phyloP scores from a whole-genome alignment of 2,329 filamentous ascomycete species.

The Botrytis cinerea region DNA sequence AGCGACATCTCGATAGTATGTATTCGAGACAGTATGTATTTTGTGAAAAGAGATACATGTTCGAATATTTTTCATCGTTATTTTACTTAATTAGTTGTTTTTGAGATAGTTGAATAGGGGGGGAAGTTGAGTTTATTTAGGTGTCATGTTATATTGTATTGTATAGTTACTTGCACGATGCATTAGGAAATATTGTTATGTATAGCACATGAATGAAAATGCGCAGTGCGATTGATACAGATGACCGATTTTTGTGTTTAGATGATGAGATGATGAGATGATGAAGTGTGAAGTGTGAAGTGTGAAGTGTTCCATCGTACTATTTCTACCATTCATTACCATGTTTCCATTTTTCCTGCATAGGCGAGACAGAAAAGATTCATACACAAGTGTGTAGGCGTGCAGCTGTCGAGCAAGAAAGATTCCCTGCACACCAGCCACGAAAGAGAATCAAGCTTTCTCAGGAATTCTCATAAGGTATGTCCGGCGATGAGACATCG shows the following conservation, averaged over 20 bases:
- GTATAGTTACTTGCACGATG: background rate
- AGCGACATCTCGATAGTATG: background rate
- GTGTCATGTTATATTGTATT: background rate
- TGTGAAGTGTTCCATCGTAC: background rate
- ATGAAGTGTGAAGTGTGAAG: background rate
- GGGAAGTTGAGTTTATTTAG: background rate
- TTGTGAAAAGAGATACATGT: background rate
- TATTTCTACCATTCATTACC: background rate
- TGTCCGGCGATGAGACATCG: background rate
- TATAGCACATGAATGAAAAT: background rate
- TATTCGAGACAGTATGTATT: background rate
- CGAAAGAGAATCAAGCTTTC: no score
- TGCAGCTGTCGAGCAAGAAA: background rate
- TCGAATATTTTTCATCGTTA: background rate
- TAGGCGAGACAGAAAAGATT: background rate
- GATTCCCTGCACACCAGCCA: no score
- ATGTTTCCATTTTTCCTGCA: background rate
- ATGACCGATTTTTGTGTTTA: background rate
- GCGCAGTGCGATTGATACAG: background rate
- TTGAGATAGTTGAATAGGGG: background rate
- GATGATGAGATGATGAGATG: background rate
- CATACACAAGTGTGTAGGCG: background rate
- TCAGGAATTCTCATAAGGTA: background rate
- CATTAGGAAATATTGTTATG: background rate
- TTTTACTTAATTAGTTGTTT: background rate